These are phyloP conservation scores for Chlamydomonas incerta DNA, from an alignment of 139 green algal species.

Conservation along the genomic window DNA sequence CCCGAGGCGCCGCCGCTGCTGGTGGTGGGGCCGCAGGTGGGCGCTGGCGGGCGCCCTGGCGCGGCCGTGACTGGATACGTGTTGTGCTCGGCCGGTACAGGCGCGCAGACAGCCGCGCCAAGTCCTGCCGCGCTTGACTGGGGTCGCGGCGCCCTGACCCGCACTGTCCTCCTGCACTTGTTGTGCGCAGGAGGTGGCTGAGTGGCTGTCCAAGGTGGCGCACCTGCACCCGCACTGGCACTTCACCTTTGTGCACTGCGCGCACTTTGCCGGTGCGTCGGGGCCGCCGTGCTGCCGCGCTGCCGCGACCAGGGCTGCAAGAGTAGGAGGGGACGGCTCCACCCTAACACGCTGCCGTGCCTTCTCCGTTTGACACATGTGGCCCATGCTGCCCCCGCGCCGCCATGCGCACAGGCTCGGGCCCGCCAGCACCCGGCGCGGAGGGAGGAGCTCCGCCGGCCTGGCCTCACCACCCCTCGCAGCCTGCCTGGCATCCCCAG, in stretches of 20 bases:
- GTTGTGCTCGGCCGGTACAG: too few relatives aligned
- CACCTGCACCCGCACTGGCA: conserved; percentile 47
- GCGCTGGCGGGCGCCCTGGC: background rate
- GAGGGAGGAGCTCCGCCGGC: too few relatives aligned
- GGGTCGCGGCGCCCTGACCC: background rate
- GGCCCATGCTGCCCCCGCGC: too few relatives aligned
- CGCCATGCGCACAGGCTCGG: too few relatives aligned
- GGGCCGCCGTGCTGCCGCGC: background rate
- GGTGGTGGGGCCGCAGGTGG: conserved; percentile 59
- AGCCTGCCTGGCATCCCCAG: background rate
- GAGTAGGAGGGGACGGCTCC: too few relatives aligned
- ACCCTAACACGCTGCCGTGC: too few relatives aligned
- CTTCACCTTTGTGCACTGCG: conserved; percentile 70
- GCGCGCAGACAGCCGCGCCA: too few relatives aligned
- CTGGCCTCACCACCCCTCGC: background rate
- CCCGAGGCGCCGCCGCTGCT: conserved; percentile 59
- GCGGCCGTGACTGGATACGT: background rate
- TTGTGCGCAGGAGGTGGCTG: conserved; percentile 14
- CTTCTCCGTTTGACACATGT: too few relatives aligned
- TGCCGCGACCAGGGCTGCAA: too few relatives aligned
- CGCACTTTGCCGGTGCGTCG: conserved; percentile 35
- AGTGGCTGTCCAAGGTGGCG: conserved; percentile 64
- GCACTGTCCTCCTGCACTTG: too few relatives aligned
- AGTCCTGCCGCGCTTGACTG: too few relatives aligned
- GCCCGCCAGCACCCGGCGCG: too few relatives aligned